Evolutionary conservation across 2,329 filamentous ascomycete genomes (phyloP).

Genomic region (Colletotrichum cuscutae): DNA sequence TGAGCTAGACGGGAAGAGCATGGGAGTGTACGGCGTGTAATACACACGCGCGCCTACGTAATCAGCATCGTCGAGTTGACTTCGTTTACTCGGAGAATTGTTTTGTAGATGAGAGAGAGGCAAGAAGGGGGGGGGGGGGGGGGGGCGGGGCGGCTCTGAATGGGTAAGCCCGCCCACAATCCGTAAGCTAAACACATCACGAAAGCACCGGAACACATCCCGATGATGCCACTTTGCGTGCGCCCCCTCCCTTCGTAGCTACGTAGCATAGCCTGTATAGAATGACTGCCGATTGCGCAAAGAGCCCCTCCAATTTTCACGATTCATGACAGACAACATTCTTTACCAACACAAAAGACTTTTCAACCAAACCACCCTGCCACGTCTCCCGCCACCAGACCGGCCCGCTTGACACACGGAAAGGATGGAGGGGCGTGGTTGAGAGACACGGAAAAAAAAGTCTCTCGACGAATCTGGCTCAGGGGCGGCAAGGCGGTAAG

Average conservation of each 20-base stretch:
- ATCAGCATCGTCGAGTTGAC: slow-evolving; percentile 10
- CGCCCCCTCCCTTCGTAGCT: not conserved
- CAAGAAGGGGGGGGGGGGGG: not conserved
- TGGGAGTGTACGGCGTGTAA: slow-evolving; percentile 5
- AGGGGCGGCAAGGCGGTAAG: slow-evolving; percentile 13
- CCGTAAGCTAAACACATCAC: slow-evolving; percentile 1
- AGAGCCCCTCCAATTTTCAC: slow-evolving; percentile 12
- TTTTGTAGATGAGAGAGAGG: not conserved
- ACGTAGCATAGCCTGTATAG: not conserved
- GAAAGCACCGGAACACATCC: not conserved
- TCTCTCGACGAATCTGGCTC: slow-evolving; percentile 22
- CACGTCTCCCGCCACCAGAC: not conserved
- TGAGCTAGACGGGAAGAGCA: not conserved
- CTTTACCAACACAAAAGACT: not conserved
- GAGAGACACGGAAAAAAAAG: not conserved
- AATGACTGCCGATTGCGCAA: not conserved
- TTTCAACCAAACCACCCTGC: not conserved
- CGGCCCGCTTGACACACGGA: not conserved
- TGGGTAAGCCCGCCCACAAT: slow-evolving; percentile 1
- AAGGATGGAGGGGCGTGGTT: not conserved
- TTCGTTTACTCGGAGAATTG: not conserved
- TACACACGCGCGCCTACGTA: slow-evolving; percentile 10
- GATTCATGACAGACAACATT: slow-evolving; percentile 14
- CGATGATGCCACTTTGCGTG: not conserved
- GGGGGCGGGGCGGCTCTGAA: not conserved